A percentile compares a stretch with the other conserved stretches of the same genome.
Conservation (phyloP, 2,329 filamentous ascomycete species). For the Fusarium globosum region DNA sequence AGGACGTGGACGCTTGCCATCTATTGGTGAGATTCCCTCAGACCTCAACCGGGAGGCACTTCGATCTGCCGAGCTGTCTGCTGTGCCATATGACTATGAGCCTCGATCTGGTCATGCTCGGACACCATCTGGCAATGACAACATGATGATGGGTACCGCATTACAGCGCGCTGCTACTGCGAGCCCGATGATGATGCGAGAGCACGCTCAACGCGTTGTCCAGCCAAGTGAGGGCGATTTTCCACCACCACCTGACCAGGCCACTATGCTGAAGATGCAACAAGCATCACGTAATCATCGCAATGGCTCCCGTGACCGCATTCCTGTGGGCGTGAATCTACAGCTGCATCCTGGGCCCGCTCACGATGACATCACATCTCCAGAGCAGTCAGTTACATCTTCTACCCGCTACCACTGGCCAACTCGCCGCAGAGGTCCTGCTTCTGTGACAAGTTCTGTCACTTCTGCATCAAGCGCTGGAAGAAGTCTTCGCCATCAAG, state of each 20-base stretch:
- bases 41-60: constrained; percentile 49
- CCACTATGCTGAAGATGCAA: constrained; percentile 70
- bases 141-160: constrained; percentile 57
- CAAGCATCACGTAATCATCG: constrained; percentile 68
- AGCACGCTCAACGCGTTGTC: constrained; percentile 54
- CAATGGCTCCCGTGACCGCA: constrained; percentile 81
- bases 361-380: constrained; percentile 65
- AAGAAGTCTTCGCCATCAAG: constrained; percentile 61
- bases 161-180: constrained; percentile 75
- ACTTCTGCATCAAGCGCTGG: constrained; percentile 66
- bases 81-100: constrained; percentile 41
- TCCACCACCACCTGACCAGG: constrained; percentile 72
- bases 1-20: constrained; percentile 74
- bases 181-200: constrained; percentile 72
- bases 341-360: constrained; percentile 70
- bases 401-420: constrained; percentile 68
- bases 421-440: constrained; percentile 63
- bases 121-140: constrained; percentile 56
- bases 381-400: constrained; percentile 65
- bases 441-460: constrained; percentile 67
- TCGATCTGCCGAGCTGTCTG: constrained; percentile 40
- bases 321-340: constrained; percentile 75
- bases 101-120: constrained; percentile 49
- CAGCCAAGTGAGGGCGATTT: constrained; percentile 49
- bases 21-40: constrained; percentile 72